phyloP scores from a whole-genome alignment of 805 yeast genomes.

The Saturnispora saitoi region DNA sequence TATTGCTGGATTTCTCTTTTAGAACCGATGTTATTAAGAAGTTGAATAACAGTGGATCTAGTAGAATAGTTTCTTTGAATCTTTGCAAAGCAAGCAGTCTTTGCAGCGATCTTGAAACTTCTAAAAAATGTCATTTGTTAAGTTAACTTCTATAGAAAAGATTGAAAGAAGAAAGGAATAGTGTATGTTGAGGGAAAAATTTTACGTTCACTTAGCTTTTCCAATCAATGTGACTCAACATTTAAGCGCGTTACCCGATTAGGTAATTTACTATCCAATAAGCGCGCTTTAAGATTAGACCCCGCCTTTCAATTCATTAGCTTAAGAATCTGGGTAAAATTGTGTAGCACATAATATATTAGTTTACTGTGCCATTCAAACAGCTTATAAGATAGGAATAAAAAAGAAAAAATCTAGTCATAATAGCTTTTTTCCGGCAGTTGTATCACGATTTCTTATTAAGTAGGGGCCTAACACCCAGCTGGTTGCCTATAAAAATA shows the following conservation, averaged over 20 bases:
- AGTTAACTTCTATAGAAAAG: neutral
- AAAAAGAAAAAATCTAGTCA: too few species aligned
- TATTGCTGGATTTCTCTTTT: conserved; percentile 98
- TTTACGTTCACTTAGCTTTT: neutral
- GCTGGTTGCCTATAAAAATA: too few species aligned
- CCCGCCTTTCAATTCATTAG: too few species aligned
- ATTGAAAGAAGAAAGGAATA: neutral
- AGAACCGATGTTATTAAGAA: conserved; percentile 91
- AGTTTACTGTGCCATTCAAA: too few species aligned
- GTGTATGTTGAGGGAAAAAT: neutral
- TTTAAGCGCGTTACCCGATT: conserved; percentile 14
- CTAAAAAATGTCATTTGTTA: neutral
- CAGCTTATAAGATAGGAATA: too few species aligned
- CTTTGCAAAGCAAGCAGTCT: neutral
- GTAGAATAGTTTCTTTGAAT: conserved; percentile 42
- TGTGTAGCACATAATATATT: too few species aligned
- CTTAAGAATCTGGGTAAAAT: too few species aligned
- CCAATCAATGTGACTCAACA: neutral
- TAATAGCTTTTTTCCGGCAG: too few species aligned
- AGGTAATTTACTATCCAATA: conserved; percentile 4
- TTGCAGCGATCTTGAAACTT: neutral
- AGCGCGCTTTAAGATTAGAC: neutral
- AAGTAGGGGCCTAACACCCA: too few species aligned
- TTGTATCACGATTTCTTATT: too few species aligned
- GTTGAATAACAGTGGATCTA: conserved; percentile 90